phyloP scores from a whole-genome alignment of 345 rosid species.

The Linum lewisii region DNA sequence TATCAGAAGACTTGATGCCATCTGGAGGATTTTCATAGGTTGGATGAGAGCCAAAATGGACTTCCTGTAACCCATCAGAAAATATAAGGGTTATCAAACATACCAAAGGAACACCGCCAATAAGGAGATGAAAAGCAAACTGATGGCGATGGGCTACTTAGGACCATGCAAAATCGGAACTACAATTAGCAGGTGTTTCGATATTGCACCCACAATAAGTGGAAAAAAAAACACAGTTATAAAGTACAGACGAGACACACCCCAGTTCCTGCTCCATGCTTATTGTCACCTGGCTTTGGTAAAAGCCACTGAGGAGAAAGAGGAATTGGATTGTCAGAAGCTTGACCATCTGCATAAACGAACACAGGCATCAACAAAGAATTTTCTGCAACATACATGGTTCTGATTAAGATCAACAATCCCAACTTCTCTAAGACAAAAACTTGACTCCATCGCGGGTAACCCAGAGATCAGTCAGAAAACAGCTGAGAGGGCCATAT shows the following conservation, averaged over 20 bases:
- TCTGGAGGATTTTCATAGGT: constrained; percentile 31
- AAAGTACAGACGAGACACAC: constrained; percentile 28
- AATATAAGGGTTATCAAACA: background rate
- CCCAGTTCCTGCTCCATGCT: constrained; percentile 62
- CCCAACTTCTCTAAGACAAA: too few species aligned
- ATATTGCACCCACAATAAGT: background rate
- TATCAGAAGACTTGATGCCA: constrained; percentile 41
- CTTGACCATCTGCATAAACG: constrained; percentile 60
- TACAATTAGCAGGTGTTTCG: background rate
- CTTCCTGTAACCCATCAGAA: constrained; percentile 36
- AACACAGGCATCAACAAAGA: constrained; percentile 7
- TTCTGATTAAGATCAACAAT: background rate
- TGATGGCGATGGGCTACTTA: background rate
- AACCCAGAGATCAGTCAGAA: too few species aligned
- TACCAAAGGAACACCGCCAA: background rate
- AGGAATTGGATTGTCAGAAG: constrained; percentile 68
- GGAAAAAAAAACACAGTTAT: background rate
- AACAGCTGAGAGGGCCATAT: too few species aligned
- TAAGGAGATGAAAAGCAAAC: background rate
- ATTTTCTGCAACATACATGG: background rate
- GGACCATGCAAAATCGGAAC: background rate
- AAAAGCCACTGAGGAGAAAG: constrained; percentile 99
- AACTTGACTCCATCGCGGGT: too few species aligned
- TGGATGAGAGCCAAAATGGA: constrained; percentile 28
- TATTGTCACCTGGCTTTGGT: constrained; percentile 76